A percentile compares a stretch with the other conserved stretches of the same genome.
These are phyloP conservation scores for Serendipita sp. DNA, from an alignment of 768 basidiomycete genomes.

Conservation along the genomic window DNA sequence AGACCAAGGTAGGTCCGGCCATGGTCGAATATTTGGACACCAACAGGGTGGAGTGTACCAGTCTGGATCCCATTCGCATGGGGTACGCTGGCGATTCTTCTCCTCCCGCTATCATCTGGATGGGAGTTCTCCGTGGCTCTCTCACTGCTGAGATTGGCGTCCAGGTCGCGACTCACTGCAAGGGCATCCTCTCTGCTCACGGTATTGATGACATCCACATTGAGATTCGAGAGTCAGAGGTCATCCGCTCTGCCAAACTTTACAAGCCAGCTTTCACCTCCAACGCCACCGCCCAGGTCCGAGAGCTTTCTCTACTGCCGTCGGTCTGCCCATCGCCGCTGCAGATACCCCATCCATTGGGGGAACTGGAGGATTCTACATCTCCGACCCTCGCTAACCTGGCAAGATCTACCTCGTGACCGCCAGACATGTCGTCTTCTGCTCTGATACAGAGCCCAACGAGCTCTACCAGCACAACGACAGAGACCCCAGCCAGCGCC, in stretches of 20 bases:
- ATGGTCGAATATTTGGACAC: slow-evolving; percentile 13
- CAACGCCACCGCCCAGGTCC: slow-evolving; percentile 7
- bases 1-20: slow-evolving; percentile 10
- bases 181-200: neutral
- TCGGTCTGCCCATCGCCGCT: slow-evolving; percentile 9
- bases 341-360: slow-evolving; percentile 7
- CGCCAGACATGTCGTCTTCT: slow-evolving; percentile 12
- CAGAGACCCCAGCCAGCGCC: slow-evolving; percentile 8
- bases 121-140: slow-evolving; percentile 10
- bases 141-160: slow-evolving; percentile 9
- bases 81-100: slow-evolving; percentile 5
- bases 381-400: slow-evolving; percentile 7
- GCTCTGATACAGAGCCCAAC: slow-evolving; percentile 3
- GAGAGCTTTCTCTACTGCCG: slow-evolving; percentile 10
- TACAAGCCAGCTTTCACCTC: neutral
- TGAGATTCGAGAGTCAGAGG: slow-evolving; percentile 11
- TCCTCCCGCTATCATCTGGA: slow-evolving; percentile 10
- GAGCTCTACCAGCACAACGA: slow-evolving; percentile 8
- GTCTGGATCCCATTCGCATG: slow-evolving; percentile 15
- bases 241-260: neutral
- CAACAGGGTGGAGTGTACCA: slow-evolving; percentile 14
- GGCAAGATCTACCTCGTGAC: slow-evolving; percentile 12
- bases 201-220: slow-evolving; percentile 10
- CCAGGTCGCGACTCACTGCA: slow-evolving; percentile 7
- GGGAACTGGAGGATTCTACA: slow-evolving; percentile 11